Base-by-base conservation (phyloP, 2,329 filamentous ascomycete species). In the Botrytis fabae region DNA sequence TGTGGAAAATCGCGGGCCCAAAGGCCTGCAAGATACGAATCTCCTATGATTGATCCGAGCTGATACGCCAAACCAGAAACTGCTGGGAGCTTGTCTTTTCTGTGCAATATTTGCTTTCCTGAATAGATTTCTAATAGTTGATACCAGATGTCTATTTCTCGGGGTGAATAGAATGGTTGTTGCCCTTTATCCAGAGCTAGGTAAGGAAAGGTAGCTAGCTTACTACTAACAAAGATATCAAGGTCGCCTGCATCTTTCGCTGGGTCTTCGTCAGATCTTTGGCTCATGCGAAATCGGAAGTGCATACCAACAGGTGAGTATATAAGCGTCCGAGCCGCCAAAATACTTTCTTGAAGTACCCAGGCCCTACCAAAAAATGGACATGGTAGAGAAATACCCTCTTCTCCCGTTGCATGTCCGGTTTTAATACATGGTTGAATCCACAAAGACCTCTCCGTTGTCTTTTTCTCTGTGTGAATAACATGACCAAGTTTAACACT, bases 301-400 rank as follows among this genome's bases (percentile, higher is more conserved):
- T 68, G 64, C 64, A 68, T 28, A n/a, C 46, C 14, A 28, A 32
- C 48, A 18, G 64, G 48, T 38, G 25, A 51, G 35, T n/a, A 42
- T 16, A 35, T 35, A 25, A 68, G 10, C 18, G 46, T 68, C 22
- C 64, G 64, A 32, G 64, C 46, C 1, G 64, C 64, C 4, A 68
- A 48, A 51, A 68, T 68, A 14, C 22, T 68, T 32, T 68, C 64
- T 28, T 68, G 64, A 6, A 68, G 64, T 12, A 68, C 64, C 46
- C 65, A 69, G 14, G 65, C 46, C 16, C 48, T 69, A 18, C 35
- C 5, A 28, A 40, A 69, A 22, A 57, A 48, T 20, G 48, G 48
- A 10, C 5, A 69, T 40, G 4, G 4, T 8, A 12, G 16, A 28
- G 8, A 28, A 12, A 25, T 28, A 32, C 32, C 18, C n/a, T 28